Percentiles rank a stretch among this genome's conserved stretches.
These are phyloP conservation scores for Rhizopus delemar DNA, from an alignment of 371 early-diverging fungal genomes.

Conservation along the genomic window DNA sequence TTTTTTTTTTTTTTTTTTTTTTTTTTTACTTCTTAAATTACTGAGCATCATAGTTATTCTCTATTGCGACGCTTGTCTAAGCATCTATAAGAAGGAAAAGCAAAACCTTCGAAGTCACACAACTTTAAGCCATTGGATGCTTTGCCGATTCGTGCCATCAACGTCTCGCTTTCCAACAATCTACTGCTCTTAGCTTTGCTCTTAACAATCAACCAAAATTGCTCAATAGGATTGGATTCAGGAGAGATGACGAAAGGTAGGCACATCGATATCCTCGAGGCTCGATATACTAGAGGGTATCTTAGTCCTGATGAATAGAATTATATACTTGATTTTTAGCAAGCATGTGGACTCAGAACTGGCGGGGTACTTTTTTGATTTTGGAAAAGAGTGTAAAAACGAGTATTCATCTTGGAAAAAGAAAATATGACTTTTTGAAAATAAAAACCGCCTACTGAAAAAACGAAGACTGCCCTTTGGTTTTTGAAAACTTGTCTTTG, in stretches of 20 bases:
- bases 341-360: slow-evolving; percentile 12
- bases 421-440: too few species aligned
- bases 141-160: slow-evolving; percentile 15
- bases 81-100: background rate
- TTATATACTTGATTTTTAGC: slow-evolving; percentile 9
- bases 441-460: too few species aligned
- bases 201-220: slow-evolving; percentile 23
- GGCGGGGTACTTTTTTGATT: slow-evolving; percentile 10
- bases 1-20: slow-evolving; percentile 6
- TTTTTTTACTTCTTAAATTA: slow-evolving; percentile 1
- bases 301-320: slow-evolving; percentile 9
- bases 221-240: slow-evolving; percentile 19
- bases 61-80: slow-evolving; percentile 10
- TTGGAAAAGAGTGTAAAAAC: background rate
- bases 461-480: too few species aligned
- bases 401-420: background rate
- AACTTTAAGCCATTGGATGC: slow-evolving; percentile 18
- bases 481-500: too few species aligned
- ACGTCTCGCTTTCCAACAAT: slow-evolving; percentile 11
- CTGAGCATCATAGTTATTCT: slow-evolving; percentile 7
- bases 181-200: slow-evolving; percentile 17
- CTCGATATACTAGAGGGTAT: slow-evolving; percentile 16
- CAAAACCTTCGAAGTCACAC: slow-evolving; percentile 9
- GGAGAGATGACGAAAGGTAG: slow-evolving; percentile 16
- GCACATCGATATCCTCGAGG: slow-evolving; percentile 15